Evolutionary conservation across 768 basidiomycete genomes (phyloP).

Genomic region (Lactarius psammicola): DNA sequence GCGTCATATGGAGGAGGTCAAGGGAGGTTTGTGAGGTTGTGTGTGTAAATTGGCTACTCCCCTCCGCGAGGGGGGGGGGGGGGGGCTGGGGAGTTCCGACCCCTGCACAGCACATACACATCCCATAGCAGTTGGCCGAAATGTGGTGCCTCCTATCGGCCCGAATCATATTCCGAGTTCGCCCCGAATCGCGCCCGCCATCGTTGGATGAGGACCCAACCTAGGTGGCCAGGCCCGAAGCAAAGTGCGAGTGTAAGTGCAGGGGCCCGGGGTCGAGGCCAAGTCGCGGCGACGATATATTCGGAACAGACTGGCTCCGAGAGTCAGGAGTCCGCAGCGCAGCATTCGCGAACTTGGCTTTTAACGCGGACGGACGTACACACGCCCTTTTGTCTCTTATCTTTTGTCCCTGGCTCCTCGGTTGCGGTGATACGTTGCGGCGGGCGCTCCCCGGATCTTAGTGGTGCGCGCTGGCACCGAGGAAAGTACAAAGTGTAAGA

Average conservation of each 20-base stretch:
- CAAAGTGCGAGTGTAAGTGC: neutral
- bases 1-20: conserved; percentile 37
- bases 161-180: neutral
- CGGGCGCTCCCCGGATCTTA: neutral
- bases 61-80: neutral
- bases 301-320: neutral
- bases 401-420: neutral
- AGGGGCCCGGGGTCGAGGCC: neutral
- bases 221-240: neutral
- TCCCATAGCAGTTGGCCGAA: neutral
- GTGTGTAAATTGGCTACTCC: neutral
- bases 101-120: too few species aligned
- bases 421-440: neutral
- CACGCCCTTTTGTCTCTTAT: neutral
- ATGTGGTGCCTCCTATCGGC: neutral
- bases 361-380: neutral
- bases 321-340: neutral
- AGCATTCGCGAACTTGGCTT: neutral
- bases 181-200: neutral
- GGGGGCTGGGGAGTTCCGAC: neutral
- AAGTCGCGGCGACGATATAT: neutral
- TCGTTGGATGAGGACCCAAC: neutral
- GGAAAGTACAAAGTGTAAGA: neutral
- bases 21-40: neutral
- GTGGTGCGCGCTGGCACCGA: neutral